Evolutionary conservation across 192 early-diverging fungal genomes (phyloP).

Genomic region (Pecoramyces ruminantium): DNA sequence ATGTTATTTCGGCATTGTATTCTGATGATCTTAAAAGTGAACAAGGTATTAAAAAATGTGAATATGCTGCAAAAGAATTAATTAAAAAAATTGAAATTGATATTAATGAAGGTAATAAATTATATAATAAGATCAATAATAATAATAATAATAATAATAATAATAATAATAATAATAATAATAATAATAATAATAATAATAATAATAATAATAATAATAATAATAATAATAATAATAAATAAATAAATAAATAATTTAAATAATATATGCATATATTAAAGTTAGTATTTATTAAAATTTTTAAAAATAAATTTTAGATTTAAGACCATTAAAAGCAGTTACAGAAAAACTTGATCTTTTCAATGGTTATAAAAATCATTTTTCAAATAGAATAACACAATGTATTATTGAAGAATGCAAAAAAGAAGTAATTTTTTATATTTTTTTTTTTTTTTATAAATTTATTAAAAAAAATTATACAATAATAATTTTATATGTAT

Average conservation of each 20-base stretch:
- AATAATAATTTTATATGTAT: too few species aligned
- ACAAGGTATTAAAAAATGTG: not conserved
- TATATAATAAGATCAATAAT: too few species aligned
- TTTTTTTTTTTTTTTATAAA: too few species aligned
- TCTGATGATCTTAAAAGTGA: not conserved
- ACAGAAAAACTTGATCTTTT: not conserved
- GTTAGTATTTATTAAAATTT: too few species aligned
- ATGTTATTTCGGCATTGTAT: not conserved
- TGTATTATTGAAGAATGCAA: not conserved
- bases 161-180: too few species aligned
- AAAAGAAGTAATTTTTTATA: not conserved
- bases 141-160: too few species aligned
- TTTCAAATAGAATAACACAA: not conserved
- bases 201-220: not conserved
- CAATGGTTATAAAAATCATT: not conserved
- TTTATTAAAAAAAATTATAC: too few species aligned
- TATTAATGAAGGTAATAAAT: not conserved
- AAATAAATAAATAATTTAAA: too few species aligned
- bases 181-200: not conserved
- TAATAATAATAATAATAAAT: too few species aligned
- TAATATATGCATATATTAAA: too few species aligned
- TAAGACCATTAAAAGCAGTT: not conserved
- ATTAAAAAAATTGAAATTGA: not conserved
- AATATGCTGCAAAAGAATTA: not conserved
- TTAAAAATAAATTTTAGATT: too few species aligned